Evolutionary conservation across 345 rosid genomes (phyloP).

Genomic region (Bruguiera sexangula): DNA sequence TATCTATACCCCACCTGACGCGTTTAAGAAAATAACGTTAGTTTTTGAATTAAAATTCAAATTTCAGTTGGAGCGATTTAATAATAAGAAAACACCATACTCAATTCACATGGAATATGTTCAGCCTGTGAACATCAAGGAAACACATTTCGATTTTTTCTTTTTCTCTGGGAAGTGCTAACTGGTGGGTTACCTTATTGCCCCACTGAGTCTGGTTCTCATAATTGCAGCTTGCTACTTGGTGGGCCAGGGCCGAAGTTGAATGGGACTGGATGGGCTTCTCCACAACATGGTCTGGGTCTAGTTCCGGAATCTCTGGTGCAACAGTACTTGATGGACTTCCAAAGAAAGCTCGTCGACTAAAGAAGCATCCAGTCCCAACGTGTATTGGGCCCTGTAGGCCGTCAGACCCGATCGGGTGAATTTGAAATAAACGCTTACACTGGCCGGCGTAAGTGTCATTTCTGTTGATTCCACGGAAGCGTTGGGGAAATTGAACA

Average conservation of each 20-base stretch:
- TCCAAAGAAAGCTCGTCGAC: slow-evolving; percentile 54
- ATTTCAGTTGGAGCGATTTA: too few species aligned
- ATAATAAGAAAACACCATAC: too few species aligned
- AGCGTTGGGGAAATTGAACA: slow-evolving; percentile 73
- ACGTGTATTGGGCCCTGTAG: slow-evolving; percentile 42
- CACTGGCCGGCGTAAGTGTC: slow-evolving; percentile 53
- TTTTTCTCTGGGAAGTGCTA: too few species aligned
- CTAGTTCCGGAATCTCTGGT: slow-evolving; percentile 38
- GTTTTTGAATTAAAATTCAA: too few species aligned
- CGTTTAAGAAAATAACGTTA: not conserved
- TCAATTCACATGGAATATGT: too few species aligned
- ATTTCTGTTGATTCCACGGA: slow-evolving; percentile 42
- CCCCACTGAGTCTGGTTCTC: slow-evolving; percentile 66
- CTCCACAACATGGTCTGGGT: slow-evolving; percentile 20
- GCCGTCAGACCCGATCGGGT: slow-evolving; percentile 51
- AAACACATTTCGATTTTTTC: too few species aligned
- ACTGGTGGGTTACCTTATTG: slow-evolving; percentile 36
- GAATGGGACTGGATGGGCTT: slow-evolving; percentile 26
- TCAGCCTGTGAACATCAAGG: too few species aligned
- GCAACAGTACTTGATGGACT: slow-evolving; percentile 23
- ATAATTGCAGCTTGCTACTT: slow-evolving; percentile 50
- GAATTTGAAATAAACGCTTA: slow-evolving; percentile 38
- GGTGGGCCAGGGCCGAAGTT: slow-evolving; percentile 39
- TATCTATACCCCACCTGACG: slow-evolving; percentile 60
- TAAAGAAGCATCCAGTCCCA: slow-evolving; percentile 68